phyloP scores from a whole-genome alignment of 2,329 filamentous ascomycete genomes.

The Aspergillus neoniger region DNA sequence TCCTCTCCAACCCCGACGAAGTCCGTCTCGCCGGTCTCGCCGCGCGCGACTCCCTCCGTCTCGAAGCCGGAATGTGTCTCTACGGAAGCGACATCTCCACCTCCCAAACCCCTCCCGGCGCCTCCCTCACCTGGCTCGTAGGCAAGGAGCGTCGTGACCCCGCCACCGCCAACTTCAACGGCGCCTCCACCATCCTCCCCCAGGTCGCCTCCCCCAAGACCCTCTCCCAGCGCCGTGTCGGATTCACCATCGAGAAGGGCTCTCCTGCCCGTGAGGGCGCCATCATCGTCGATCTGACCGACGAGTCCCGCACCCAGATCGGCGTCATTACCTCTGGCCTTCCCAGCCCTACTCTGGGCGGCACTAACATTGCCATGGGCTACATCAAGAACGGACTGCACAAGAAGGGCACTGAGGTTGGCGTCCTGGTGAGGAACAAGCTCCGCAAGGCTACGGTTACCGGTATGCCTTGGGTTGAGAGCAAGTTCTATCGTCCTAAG shows the following conservation, averaged over 20 bases:
- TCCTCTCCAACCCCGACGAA: slow-evolving; percentile 66
- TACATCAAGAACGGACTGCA: slow-evolving; percentile 81
- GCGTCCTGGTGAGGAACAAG: slow-evolving; percentile 75
- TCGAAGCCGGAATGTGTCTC: slow-evolving; percentile 98
- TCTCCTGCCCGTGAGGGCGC: slow-evolving; percentile 89
- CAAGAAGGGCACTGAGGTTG: slow-evolving; percentile 79
- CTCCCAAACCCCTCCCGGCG: slow-evolving; percentile 67
- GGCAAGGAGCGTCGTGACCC: slow-evolving; percentile 70
- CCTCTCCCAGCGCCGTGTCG: slow-evolving; percentile 73
- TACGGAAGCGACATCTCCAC: slow-evolving; percentile 98
- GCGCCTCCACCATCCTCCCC: slow-evolving; percentile 72
- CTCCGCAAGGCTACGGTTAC: slow-evolving; percentile 72
- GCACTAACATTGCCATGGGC: slow-evolving; percentile 92
- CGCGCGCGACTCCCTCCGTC: slow-evolving; percentile 84
- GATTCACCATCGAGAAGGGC: slow-evolving; percentile 74
- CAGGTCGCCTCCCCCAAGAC: slow-evolving; percentile 67
- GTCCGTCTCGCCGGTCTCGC: slow-evolving; percentile 85
- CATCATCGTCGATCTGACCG: slow-evolving; percentile 64
- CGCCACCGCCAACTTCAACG: slow-evolving; percentile 72
- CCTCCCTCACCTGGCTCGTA: slow-evolving; percentile 75
- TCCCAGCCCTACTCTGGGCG: slow-evolving; percentile 77
- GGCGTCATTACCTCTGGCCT: slow-evolving; percentile 86
- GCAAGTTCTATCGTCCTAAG: slow-evolving; percentile 66
- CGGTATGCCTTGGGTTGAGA: slow-evolving; percentile 86
- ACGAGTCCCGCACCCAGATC: slow-evolving; percentile 63